Evolutionary conservation across 23 red algal genomes (phyloP), one percentile per base, ranked within the genome.

Genomic region (Pyropia yezoensis): DNA sequence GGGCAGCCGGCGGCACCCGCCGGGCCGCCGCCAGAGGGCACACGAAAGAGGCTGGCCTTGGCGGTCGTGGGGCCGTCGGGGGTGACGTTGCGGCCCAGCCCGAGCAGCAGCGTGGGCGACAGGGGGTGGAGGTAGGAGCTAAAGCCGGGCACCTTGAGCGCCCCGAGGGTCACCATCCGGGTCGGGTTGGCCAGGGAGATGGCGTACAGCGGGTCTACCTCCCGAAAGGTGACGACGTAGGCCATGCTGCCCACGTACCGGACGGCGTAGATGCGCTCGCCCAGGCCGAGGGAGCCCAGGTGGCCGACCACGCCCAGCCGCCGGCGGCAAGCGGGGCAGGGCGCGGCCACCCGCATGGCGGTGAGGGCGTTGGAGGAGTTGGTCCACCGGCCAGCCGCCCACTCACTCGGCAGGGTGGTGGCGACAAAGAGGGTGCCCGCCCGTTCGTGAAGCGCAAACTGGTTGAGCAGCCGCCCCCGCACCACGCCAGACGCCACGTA

Each of bases 81-180:
- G 17, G 54, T 74, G 11, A 60, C 79, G 7, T 83, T 61, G 7
- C 65, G 79, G 49, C 79, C 79, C 14, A 83, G 68, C 9, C 79
- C 79, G 11, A 83, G 68, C 51, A 83, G 64, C 34, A 68, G 67
- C 23, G 60, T 62, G 25, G 67, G 59, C 25, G 59, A n/a, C 8
- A 83, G 59, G 1, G 61, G 67, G 27, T 83, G 79, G 1, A 83
- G 59, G 49, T 83, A 83, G 3, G 53, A 54, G 55, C 79, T 83
- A 33, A 73, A 83, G 14, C 79, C 79, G 0, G 79, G 79, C n/a
- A 83, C 72, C 49, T 83, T 83, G 59, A 83, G 58, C 28, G 66
- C 79, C 33, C 79, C 79, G 1, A 62, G 64, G 21, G 60, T 70
- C 32, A 59, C 66, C 79, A 74, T 5, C 49, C 28, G 32, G 49